phyloP scores from a whole-genome alignment of 2,329 filamentous ascomycete species.

The Bipolaris cookei region DNA sequence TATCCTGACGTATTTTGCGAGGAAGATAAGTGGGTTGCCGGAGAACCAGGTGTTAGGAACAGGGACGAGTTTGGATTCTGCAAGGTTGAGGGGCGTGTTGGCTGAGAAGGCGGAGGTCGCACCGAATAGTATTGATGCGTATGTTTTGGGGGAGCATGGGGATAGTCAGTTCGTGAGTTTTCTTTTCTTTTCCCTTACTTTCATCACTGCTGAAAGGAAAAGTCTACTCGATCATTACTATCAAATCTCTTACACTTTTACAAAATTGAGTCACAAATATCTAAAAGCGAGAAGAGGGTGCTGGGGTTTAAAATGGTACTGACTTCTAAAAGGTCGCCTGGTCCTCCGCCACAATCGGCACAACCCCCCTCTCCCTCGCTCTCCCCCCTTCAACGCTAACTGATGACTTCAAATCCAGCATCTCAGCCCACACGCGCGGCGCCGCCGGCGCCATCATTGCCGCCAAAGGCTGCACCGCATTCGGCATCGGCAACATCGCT shows the following conservation, averaged over 20 bases:
- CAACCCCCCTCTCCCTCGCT: constrained; percentile 49
- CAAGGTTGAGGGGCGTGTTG: constrained; percentile 55
- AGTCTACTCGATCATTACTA: neutral
- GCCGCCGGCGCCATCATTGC: constrained; percentile 57
- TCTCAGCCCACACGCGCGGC: constrained; percentile 55
- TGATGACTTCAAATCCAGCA: constrained; percentile 39
- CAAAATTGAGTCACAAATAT: no score
- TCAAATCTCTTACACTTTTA: no score
- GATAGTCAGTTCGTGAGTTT: constrained; percentile 54
- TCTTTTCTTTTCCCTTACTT: neutral
- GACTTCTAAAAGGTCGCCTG: constrained; percentile 47
- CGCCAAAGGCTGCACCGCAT: constrained; percentile 59
- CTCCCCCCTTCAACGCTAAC: constrained; percentile 36
- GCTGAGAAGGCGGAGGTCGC: constrained; percentile 50
- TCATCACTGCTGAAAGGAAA: neutral
- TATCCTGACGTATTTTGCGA: constrained; percentile 59
- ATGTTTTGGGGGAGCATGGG: constrained; percentile 59
- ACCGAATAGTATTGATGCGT: constrained; percentile 51
- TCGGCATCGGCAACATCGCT: constrained; percentile 58
- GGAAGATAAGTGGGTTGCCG: constrained; percentile 57
- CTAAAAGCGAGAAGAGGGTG: no score
- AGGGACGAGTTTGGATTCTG: constrained; percentile 62
- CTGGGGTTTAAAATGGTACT: neutral
- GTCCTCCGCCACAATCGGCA: constrained; percentile 54
- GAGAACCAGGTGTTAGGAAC: constrained; percentile 59